Base-by-base conservation (phyloP, 73 alveolate genomes). In the Paramecium tetraurelia region DNA sequence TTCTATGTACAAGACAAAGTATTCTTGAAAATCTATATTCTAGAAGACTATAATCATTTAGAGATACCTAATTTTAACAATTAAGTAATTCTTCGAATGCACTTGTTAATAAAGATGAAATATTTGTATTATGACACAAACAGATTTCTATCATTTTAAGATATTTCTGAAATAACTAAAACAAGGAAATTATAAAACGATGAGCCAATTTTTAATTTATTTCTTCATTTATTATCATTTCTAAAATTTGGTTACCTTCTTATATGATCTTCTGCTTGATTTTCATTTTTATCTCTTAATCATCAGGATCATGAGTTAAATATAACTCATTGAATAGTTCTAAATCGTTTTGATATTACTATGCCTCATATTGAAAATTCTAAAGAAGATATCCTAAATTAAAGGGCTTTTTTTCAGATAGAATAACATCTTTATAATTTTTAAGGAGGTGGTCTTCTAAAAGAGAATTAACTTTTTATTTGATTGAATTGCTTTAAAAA, bases 1-100 rank as follows among this genome's bases (percentile, higher is more conserved):
- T 63, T 33, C 84, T 3, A 63, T 63, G 27, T 11, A 63, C 8
- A 33, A 31, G 2, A 63, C 48, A 22, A 63, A 63, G 8, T 22
- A 63, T 31, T 63, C 84, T 12, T 12, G 35, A 63, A 63, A 36
- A 10, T 72, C 63, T 14, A 14, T 9, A 4, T 72, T 72, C 86
- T 72, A 72, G 3, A 14, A 29, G 3, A 11, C 16, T 31, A 29
- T 14, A 16, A 35, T 36, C 12, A 11, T 3, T 72, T 18, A 53
- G 14, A 53, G 11, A 53, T 72, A 72, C 86, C 14, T 43, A 18
- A 33, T 33, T 11, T 12, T 8, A 0, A 16, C 4, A n/a, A 36
- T 72, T 72, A 21, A 72, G 8, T 20, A 72, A 72, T 72, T 35
- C 59, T 33, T 72, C 86, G 40, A 72, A 72, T 72, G 68, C 86